Base-by-base conservation (phyloP, 768 basidiomycete genomes). In the Mrakia blollopis region DNA sequence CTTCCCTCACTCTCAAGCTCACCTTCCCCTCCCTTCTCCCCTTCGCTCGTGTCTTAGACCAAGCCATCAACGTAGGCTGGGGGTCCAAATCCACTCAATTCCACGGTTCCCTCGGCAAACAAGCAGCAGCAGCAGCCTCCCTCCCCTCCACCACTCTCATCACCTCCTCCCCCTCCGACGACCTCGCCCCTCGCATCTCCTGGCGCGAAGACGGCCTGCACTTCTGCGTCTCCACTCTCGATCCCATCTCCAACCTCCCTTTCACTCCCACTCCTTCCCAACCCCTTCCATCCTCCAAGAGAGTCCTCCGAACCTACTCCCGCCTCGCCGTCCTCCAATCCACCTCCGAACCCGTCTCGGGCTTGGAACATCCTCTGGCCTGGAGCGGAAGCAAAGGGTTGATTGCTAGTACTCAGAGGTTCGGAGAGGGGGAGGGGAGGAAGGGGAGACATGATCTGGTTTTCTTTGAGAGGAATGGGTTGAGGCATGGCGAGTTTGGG, bases 71-170 rank as follows among this genome's bases (percentile, higher is more conserved):
- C 80, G 93, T 98, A 77, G 97, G 97, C 23, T 99, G 97, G 97
- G 97, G 97, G 57, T 92, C 92, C 2, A 96, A 95, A 81, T 88
- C 92, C 82, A 98, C 97, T 0, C 97, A 99, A 81, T 99, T 99
- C 82, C 94, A 98, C 80, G 97, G 97, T 14, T 96, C 94, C 0
- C 86, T 93, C 6, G 96, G 97, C 25, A 98, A 98, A 83, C 85
- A 88, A 2, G 91, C 91, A 32, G 92, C 93, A 0, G 87, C 89
- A 79, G 79, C 80, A 13, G 75, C 81, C 0, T 79, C 81, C 8
- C 37, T 80, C 9, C 78, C 75, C 30, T 86, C 87, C 37, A 28
- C 80, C 9, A 75, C 77, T 32, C 86, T 87, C 32, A 79, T 83
- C 16, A 79, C 82, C 78, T 78, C 82, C 16, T 80, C 89, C 79